Conservation (phyloP, 352 stramenopile species). For the Globisporangium cederbergense region DNA sequence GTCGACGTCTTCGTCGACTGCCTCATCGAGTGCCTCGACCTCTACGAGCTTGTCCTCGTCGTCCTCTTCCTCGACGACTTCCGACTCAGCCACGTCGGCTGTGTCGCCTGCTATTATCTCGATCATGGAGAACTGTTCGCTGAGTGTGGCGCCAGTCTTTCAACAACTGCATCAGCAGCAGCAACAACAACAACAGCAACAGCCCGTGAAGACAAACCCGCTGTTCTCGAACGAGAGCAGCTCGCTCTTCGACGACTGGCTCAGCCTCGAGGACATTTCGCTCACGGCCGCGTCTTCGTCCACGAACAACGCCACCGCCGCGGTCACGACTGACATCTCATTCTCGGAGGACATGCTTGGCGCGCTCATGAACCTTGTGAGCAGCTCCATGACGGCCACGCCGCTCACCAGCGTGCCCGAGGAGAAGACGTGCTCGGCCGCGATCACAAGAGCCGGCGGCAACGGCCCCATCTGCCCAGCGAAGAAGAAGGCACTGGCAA, state of each 20-base stretch:
- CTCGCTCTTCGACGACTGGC: slow-evolving; percentile 10
- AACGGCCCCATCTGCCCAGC: slow-evolving; percentile 4
- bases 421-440: slow-evolving; percentile 2
- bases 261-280: slow-evolving; percentile 14
- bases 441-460: slow-evolving; percentile 8
- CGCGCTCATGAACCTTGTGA: slow-evolving; percentile 32
- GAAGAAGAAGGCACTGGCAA: slow-evolving; percentile 8
- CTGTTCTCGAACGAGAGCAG: slow-evolving; percentile 18
- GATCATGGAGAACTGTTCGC: not conserved
- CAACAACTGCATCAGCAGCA: not conserved
- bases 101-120: not conserved
- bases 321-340: slow-evolving; percentile 9
- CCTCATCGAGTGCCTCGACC: not conserved
- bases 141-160: not conserved
- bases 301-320: not conserved
- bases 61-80: not conserved
- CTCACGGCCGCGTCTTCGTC: slow-evolving; percentile 7
- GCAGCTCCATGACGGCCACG: slow-evolving; percentile 30
- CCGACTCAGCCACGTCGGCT: not conserved
- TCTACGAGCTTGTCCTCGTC: not conserved
- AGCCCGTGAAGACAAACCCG: slow-evolving; percentile 7
- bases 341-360: slow-evolving; percentile 33
- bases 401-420: slow-evolving; percentile 3
- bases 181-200: not conserved
- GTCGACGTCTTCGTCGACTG: not conserved